Percentiles rank a stretch among this genome's conserved stretches.
phyloP scores from a whole-genome alignment of 768 basidiomycete species.

The Trametes villosa region DNA sequence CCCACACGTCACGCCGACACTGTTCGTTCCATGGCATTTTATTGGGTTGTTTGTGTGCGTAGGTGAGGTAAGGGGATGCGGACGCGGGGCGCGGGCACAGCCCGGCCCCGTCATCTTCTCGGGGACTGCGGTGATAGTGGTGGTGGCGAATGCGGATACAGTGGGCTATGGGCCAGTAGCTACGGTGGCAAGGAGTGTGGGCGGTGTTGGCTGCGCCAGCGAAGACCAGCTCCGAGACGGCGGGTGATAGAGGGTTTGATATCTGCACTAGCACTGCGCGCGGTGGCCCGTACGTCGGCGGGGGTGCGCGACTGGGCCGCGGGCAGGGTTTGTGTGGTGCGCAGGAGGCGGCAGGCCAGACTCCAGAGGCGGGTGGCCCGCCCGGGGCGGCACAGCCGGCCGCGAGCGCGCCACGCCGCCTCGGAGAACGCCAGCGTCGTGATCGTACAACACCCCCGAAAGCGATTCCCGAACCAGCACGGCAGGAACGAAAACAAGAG shows the following conservation, averaged over 20 bases:
- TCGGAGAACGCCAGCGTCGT: conserved; percentile 13
- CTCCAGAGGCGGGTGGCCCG: background rate
- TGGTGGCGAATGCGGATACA: conserved; percentile 4
- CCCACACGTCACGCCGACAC: background rate
- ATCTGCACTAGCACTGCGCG: background rate
- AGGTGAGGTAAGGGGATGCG: background rate
- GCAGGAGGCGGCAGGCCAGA: conserved; percentile 1
- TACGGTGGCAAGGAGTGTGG: conserved; percentile 19
- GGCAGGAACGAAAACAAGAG: conserved; percentile 18
- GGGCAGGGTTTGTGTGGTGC: background rate
- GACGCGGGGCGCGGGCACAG: conserved; percentile 21
- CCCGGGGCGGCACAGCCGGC: conserved; percentile 21
- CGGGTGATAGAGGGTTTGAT: background rate
- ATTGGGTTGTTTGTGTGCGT: conserved; percentile 9
- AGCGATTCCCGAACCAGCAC: conserved; percentile 15
- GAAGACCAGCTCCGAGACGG: conserved; percentile 20
- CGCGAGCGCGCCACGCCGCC: conserved; percentile 22
- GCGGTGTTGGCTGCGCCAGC: conserved; percentile 7
- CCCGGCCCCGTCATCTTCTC: conserved; percentile 18
- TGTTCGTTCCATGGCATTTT: conserved; percentile 20
- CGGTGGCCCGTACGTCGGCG: background rate
- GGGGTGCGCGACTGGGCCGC: background rate
- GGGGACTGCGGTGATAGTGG: conserved; percentile 5
- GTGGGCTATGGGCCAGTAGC: background rate
- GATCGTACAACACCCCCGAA: conserved; percentile 25